Conservation (phyloP, 371 early-diverging fungal genomes). For the Smittium culicis region DNA sequence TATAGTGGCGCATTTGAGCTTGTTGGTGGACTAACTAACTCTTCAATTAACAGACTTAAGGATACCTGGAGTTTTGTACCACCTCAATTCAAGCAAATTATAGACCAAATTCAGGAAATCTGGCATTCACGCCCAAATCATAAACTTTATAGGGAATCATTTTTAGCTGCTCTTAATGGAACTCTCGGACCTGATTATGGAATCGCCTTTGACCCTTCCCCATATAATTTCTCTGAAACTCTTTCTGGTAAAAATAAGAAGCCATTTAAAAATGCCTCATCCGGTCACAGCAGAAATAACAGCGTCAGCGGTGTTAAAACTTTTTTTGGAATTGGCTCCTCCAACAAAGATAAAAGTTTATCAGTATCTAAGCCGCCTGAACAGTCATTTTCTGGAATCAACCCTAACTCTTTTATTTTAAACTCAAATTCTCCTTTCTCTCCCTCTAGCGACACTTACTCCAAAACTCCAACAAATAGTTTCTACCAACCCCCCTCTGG, state of each 20-base stretch:
- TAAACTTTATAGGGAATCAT: slow-evolving; percentile 31
- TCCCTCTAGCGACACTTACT: background rate
- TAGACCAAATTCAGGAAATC: slow-evolving; percentile 22
- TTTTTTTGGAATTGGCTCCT: background rate
- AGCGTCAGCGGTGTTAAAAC: background rate
- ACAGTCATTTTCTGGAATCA: background rate
- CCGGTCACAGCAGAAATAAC: slow-evolving; percentile 13
- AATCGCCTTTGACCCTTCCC: slow-evolving; percentile 22
- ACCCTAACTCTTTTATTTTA: background rate
- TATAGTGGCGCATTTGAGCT: slow-evolving; percentile 49
- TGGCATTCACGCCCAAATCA: slow-evolving; percentile 33
- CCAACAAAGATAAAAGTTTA: background rate
- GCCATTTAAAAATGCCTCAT: background rate
- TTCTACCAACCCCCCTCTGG: background rate
- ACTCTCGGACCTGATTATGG: slow-evolving; percentile 29
- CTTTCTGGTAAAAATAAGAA: background rate
- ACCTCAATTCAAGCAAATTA: slow-evolving; percentile 23
- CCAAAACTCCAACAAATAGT: background rate
- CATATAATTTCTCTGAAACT: slow-evolving; percentile 1
- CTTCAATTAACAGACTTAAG: slow-evolving; percentile 38
- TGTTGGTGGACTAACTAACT: slow-evolving; percentile 40
- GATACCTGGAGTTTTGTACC: slow-evolving; percentile 33
- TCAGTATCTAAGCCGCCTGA: background rate
- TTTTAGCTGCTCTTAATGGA: slow-evolving; percentile 28
- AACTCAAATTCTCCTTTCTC: background rate